phyloP scores from a whole-genome alignment of 768 basidiomycete genomes.

The Leucocoprinus leucothites region DNA sequence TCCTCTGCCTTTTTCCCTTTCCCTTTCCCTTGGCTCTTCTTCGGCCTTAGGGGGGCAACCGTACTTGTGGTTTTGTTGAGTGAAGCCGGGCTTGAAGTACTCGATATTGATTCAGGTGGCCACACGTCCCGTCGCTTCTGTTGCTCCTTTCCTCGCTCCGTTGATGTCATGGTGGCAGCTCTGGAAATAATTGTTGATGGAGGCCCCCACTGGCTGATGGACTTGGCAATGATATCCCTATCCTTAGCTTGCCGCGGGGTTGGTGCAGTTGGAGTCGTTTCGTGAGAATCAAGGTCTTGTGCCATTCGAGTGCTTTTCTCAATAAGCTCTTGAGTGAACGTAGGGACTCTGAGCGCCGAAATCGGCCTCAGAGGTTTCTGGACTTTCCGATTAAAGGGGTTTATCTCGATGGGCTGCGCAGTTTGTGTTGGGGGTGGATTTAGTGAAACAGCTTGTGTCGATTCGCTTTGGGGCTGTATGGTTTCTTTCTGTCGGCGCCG shows the following conservation, averaged over 20 bases:
- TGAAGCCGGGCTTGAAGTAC: not conserved
- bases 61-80: not conserved
- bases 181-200: not conserved
- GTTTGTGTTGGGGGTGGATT: conserved; percentile 8
- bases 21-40: not conserved
- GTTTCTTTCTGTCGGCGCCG: not conserved
- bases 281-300: not conserved
- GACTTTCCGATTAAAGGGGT: not conserved
- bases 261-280: not conserved
- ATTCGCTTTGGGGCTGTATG: not conserved
- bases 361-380: conserved; percentile 11
- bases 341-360: conserved; percentile 11
- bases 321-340: conserved; percentile 14
- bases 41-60: not conserved
- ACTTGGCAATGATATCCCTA: not conserved
- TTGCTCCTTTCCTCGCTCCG: not conserved
- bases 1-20: not conserved
- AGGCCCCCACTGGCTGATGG: not conserved
- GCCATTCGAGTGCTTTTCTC: not conserved
- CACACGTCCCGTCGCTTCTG: not conserved
- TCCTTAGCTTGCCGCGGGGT: not conserved
- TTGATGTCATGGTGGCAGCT: not conserved
- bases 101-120: not conserved
- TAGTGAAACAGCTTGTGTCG: not conserved
- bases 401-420: not conserved